Evolutionary conservation across 768 basidiomycete species (phyloP), one percentile per base, ranked within the genome.

Genomic region (Boletus sp.): DNA sequence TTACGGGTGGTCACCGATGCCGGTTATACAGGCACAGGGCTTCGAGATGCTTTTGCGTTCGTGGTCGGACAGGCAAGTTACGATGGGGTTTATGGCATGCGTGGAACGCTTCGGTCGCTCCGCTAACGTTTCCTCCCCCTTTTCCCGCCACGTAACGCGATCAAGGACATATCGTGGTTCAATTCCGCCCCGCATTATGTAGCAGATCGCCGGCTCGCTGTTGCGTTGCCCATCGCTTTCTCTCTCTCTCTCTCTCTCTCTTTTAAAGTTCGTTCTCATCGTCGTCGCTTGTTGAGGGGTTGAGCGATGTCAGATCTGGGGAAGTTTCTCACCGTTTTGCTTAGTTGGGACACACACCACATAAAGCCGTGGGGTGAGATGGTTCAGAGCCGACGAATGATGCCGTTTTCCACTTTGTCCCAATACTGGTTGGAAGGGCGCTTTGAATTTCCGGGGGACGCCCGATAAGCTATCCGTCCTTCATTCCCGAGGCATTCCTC

Each of bases 71-170:
- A n/a, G 7, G 17, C 49, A 48, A 19, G 51, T 49, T 50, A 50
- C 53, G 62, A 64, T 14, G 30, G 4, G 9, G 1, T 1, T 60
- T 64, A 57, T 60, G 58, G 51, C 62, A 64, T 60, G 17, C 32
- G 17, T 19, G 40, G 29, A 9, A 34, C 38, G 50, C 38, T 19
- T 33, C 30, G 41, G 47, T 38, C 50, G 38, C 17, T 44, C 37
- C 48, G 25, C 42, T 33, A 53, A 37, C 39, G 48, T n/a, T 35
- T 14, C 4, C 35, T 39, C 35, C 42, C 45, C 21, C 23, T 27
- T 46, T 49, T 40, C 35, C 40, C 38, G 30, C 50, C 50, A 37
- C 37, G 37, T 59, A 35, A 53, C 48, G 32, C 39, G 51, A 63
- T 55, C 37, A 38, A 32, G 19, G 21, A 51, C 13, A 37, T 37